Conservation (phyloP, 352 stramenopile species). For the Elongisporangium undulatum region DNA sequence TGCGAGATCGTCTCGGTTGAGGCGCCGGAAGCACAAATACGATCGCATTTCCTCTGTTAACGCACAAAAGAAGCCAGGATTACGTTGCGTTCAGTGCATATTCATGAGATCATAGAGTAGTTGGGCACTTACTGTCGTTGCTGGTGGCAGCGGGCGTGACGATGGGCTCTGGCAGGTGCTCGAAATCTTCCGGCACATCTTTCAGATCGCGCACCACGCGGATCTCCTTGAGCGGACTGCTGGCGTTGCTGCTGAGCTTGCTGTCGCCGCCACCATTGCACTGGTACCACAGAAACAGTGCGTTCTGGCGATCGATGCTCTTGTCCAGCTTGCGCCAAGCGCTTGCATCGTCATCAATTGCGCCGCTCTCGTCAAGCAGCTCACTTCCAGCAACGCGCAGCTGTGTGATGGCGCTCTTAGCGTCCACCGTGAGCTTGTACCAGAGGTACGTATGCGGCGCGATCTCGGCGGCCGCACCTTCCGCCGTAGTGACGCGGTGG, state of each 20-base stretch:
- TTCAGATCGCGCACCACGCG: constrained; percentile 61
- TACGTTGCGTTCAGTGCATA: not conserved
- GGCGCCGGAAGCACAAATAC: constrained; percentile 68
- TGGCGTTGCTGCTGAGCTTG: constrained; percentile 6
- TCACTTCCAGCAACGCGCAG: constrained; percentile 37
- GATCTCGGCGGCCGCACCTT: constrained; percentile 73
- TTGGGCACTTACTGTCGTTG: constrained; percentile 25
- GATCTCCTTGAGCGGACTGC: constrained; percentile 73
- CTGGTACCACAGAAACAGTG: constrained; percentile 67
- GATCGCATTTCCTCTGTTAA: constrained; percentile 45
- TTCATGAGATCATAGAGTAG: not conserved
- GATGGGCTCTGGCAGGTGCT: constrained; percentile 45
- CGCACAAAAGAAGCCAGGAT: constrained; percentile 4
- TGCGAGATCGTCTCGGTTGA: constrained; percentile 56
- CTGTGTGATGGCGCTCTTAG: constrained; percentile 38
- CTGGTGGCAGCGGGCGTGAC: constrained; percentile 24
- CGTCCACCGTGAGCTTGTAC: constrained; percentile 47
- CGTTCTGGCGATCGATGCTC: constrained; percentile 51
- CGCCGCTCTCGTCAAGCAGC: constrained; percentile 7
- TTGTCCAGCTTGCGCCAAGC: constrained; percentile 73
- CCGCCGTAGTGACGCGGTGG: constrained; percentile 75
- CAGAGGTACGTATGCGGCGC: constrained; percentile 81
- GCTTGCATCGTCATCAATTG: not conserved
- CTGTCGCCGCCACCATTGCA: constrained; percentile 13
- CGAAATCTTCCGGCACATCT: constrained; percentile 66